Percentiles rank a stretch among this genome's conserved stretches.
Evolutionary conservation across 2,329 filamentous ascomycete genomes (phyloP).

Genomic region (Ophiosphaerella korrae): DNA sequence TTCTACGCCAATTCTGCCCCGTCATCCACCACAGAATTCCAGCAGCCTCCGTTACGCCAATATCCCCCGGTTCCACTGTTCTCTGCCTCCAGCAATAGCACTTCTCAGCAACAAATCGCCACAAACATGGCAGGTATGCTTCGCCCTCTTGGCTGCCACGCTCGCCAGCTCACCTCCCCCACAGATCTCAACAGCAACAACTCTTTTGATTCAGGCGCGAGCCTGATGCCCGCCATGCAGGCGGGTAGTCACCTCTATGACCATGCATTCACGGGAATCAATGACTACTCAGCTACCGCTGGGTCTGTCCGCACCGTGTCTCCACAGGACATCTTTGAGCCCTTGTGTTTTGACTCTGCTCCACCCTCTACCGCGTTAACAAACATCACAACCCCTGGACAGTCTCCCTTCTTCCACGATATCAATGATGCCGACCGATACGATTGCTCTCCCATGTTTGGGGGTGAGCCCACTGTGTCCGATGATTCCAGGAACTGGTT

Average conservation of each 20-base stretch:
- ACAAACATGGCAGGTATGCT: constrained; percentile 48
- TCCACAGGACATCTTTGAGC: constrained; percentile 76
- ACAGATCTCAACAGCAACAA: constrained; percentile 47
- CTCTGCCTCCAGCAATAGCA: constrained; percentile 62
- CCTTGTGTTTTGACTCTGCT: constrained; percentile 70
- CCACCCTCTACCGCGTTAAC: constrained; percentile 84
- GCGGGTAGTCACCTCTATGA: constrained; percentile 38
- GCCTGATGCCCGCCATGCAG: constrained; percentile 52
- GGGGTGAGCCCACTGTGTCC: constrained; percentile 60
- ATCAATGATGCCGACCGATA: constrained; percentile 52
- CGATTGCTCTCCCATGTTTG: constrained; percentile 80
- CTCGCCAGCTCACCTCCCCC: constrained; percentile 35
- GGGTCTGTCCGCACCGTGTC: constrained; percentile 69
- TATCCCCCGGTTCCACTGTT: constrained; percentile 77
- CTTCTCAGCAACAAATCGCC: constrained; percentile 49
- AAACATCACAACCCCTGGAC: constrained; percentile 78
- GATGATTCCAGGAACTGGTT: constrained; percentile 63
- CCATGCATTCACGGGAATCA: constrained; percentile 52
- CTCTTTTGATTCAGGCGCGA: constrained; percentile 54
- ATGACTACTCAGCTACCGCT: constrained; percentile 47
- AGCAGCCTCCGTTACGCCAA: constrained; percentile 57
- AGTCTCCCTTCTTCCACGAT: constrained; percentile 74
- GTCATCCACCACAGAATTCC: constrained; percentile 63
- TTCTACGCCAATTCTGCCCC: constrained; percentile 72
- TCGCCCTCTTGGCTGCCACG: constrained; percentile 13